Percentiles rank a stretch among this genome's conserved stretches.
phyloP scores from a whole-genome alignment of 1,284 basidiomycete genomes.

The Fomitopsis palustris region DNA sequence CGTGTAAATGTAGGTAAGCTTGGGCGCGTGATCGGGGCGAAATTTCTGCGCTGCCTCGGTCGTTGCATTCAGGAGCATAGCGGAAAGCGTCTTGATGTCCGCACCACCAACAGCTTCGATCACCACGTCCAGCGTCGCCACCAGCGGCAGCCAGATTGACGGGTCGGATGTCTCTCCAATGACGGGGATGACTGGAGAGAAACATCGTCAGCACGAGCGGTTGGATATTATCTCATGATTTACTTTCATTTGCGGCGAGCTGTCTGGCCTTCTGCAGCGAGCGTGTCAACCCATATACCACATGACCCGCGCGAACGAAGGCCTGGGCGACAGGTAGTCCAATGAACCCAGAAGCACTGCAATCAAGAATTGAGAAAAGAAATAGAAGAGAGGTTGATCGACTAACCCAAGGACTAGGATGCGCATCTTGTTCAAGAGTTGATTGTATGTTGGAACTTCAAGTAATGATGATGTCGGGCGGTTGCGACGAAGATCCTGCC shows the following conservation, averaged over 20 bases:
- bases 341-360: conserved; percentile 40
- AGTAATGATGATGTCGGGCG: too few species aligned
- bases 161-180: conserved; percentile 36
- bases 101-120: conserved; percentile 36
- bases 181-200: conserved; percentile 49
- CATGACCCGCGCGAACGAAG: conserved; percentile 46
- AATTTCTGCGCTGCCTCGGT: conserved; percentile 21
- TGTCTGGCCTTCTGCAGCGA: conserved; percentile 34
- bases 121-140: conserved; percentile 41
- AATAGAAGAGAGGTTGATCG: too few species aligned
- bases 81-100: conserved; percentile 16
- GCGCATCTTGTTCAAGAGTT: background rate
- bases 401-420: conserved; percentile 2
- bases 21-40: conserved; percentile 34
- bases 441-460: background rate
- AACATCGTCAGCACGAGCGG: too few species aligned
- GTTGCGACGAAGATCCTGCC: too few species aligned
- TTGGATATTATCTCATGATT: too few species aligned
- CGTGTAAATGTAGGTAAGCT: conserved; percentile 48
- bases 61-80: conserved; percentile 34
- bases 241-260: conserved; percentile 44
- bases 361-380: background rate
- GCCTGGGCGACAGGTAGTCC: conserved; percentile 45
- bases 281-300: conserved; percentile 48
- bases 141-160: conserved; percentile 37